These are phyloP conservation scores for Aureobasidium sp. DNA, from an alignment of 2,329 filamentous ascomycete genomes.

Conservation along the genomic window DNA sequence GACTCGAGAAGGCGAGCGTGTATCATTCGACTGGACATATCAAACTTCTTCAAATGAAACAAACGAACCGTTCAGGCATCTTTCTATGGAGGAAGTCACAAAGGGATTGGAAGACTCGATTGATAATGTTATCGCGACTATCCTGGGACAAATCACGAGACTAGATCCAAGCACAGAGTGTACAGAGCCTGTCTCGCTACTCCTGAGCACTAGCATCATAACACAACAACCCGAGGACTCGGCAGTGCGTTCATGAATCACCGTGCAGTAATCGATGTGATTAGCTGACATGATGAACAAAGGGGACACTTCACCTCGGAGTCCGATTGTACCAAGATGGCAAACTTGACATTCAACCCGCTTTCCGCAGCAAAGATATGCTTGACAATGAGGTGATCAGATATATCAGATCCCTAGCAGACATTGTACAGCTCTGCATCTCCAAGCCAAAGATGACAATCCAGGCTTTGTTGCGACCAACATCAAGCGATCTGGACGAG, in stretches of 20 bases:
- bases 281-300: background rate
- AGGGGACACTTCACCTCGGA: background rate
- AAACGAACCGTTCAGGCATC: background rate
- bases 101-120: background rate
- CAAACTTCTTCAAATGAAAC: conserved; percentile 10
- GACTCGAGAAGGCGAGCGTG: conserved; percentile 31
- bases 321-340: background rate
- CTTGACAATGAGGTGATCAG: conserved; percentile 12
- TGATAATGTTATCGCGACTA: conserved; percentile 22
- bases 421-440: conserved; percentile 12
- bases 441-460: conserved; percentile 5
- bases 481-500: conserved; percentile 13
- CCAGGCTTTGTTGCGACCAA: conserved; percentile 21
- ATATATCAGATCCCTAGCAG: conserved; percentile 12
- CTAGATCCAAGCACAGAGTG: conserved; percentile 16
- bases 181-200: background rate
- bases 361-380: conserved; percentile 10
- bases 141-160: conserved; percentile 21
- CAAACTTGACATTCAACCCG: background rate
- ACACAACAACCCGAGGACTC: background rate
- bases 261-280: no score
- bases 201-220: conserved; percentile 11
- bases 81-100: background rate
- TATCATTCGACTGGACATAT: conserved; percentile 35
- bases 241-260: background rate